Conservation (phyloP, 2,329 filamentous ascomycete species). For the Pseudocercospora macadamiae region DNA sequence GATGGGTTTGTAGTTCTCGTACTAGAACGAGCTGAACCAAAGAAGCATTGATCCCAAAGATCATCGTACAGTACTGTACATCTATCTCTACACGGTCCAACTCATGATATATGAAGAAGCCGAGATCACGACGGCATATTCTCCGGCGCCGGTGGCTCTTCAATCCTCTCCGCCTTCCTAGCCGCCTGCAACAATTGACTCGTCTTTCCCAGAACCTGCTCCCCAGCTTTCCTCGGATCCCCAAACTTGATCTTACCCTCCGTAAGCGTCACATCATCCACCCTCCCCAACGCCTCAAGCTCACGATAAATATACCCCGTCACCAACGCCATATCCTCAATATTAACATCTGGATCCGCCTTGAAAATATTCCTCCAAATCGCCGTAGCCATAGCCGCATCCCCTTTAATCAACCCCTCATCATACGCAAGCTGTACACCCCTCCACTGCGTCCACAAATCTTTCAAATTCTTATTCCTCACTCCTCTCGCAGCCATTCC, state of each 20-base stretch:
- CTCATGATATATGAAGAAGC: too few species aligned
- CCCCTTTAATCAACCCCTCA: slow-evolving; percentile 75
- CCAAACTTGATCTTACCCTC: slow-evolving; percentile 55
- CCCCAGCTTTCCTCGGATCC: slow-evolving; percentile 44
- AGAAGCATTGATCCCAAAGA: neutral
- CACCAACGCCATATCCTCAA: slow-evolving; percentile 62
- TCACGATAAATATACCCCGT: slow-evolving; percentile 66
- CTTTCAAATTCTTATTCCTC: slow-evolving; percentile 71
- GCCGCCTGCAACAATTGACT: slow-evolving; percentile 21
- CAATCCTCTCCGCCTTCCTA: slow-evolving; percentile 10
- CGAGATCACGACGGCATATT: neutral
- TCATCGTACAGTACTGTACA: neutral
- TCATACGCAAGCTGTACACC: slow-evolving; percentile 83
- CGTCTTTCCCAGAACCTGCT: slow-evolving; percentile 32
- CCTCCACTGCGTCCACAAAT: slow-evolving; percentile 91
- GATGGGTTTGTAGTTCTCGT: too few species aligned
- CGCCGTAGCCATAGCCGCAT: slow-evolving; percentile 76
- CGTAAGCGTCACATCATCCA: slow-evolving; percentile 57
- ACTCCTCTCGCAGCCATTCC: slow-evolving; percentile 60
- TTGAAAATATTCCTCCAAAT: slow-evolving; percentile 95
- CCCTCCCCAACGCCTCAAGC: slow-evolving; percentile 56
- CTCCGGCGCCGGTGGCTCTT: slow-evolving; percentile 10
- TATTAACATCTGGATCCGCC: slow-evolving; percentile 65
- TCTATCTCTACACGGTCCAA: neutral
- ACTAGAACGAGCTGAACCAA: too few species aligned